phyloP scores from a whole-genome alignment of 495 filamentous ascomycete genomes.

The Penicillium argentinense region DNA sequence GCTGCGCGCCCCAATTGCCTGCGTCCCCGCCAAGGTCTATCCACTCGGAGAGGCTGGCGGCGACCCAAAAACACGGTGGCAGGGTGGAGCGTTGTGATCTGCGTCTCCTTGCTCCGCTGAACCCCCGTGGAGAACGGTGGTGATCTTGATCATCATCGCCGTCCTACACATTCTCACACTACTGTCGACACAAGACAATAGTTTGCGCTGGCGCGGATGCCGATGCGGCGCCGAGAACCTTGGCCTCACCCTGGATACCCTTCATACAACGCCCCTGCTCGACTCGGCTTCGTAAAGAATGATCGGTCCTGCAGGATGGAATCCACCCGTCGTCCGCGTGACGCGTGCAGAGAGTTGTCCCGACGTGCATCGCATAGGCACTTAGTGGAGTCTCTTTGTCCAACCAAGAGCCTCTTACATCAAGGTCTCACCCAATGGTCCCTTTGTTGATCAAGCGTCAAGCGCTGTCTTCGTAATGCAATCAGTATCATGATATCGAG shows the following conservation, averaged over 20 bases:
- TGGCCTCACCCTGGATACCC: background rate
- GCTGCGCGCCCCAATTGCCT: too few relatives aligned
- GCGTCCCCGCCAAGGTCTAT: background rate
- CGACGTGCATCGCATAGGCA: background rate
- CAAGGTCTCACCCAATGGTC: too few relatives aligned
- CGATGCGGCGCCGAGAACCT: constrained; percentile 5
- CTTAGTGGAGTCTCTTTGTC: background rate
- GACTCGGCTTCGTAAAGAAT: background rate
- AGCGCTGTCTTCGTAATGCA: too few relatives aligned
- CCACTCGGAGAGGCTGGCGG: background rate
- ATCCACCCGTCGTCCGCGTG: background rate
- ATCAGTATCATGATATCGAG: too few relatives aligned
- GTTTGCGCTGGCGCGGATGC: constrained; percentile 5
- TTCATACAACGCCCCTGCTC: background rate
- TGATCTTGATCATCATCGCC: background rate
- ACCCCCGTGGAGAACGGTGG: background rate
- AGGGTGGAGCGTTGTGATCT: constrained; percentile 1
- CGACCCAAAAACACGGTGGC: background rate
- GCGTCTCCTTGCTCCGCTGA: constrained; percentile 6
- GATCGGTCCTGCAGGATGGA: background rate
- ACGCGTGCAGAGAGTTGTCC: background rate
- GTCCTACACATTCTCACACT: too few relatives aligned
- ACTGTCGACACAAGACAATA: constrained; percentile 14
- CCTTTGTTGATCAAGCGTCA: too few relatives aligned
- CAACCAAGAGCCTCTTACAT: background rate